These are phyloP conservation scores for Leptographium lundbergii DNA, from an alignment of 2,329 filamentous ascomycete species.

Conservation along the genomic window DNA sequence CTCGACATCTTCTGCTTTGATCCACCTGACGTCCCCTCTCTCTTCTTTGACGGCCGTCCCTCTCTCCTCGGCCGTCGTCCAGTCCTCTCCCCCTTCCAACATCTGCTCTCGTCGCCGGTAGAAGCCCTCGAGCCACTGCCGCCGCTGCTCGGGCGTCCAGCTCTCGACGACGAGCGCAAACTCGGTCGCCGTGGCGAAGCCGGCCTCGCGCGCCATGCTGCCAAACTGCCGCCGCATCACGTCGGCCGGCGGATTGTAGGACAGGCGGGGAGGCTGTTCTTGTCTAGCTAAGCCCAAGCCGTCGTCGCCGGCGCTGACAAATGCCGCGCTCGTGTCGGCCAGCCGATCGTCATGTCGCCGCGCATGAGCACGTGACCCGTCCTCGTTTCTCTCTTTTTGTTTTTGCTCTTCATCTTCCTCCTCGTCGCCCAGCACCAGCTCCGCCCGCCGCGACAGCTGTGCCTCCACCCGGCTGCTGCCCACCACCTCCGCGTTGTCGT, in stretches of 20 bases:
- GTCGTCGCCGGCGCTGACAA: slow-evolving; percentile 3
- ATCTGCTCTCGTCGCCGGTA: slow-evolving; percentile 50
- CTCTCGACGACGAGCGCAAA: slow-evolving; percentile 86
- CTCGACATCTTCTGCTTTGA: background rate
- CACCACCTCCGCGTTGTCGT: slow-evolving; percentile 91
- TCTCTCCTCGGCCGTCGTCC: background rate
- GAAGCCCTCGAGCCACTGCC: slow-evolving; percentile 67
- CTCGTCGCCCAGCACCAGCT: slow-evolving; percentile 37
- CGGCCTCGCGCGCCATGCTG: slow-evolving; percentile 71
- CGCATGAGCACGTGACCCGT: background rate
- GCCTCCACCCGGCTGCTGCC: slow-evolving; percentile 88
- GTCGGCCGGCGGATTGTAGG: slow-evolving; percentile 60
- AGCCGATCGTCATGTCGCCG: slow-evolving; percentile 24
- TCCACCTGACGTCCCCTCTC: background rate
- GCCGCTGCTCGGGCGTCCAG: slow-evolving; percentile 74
- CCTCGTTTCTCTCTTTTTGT: background rate
- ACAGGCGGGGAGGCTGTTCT: slow-evolving; percentile 18
- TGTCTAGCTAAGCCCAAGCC: too few species aligned
- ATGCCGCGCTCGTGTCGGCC: slow-evolving; percentile 28
- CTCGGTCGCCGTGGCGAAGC: slow-evolving; percentile 62
- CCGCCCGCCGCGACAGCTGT: slow-evolving; percentile 64
- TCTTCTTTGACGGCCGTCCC: background rate
- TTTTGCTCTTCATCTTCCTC: slow-evolving; percentile 21
- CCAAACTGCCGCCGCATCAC: slow-evolving; percentile 78
- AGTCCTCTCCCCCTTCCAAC: slow-evolving; percentile 5